Percentiles rank a stretch among this genome's conserved stretches.
Evolutionary conservation across 2,329 filamentous ascomycete species (phyloP).

Genomic region (Botrytis paeoniae): DNA sequence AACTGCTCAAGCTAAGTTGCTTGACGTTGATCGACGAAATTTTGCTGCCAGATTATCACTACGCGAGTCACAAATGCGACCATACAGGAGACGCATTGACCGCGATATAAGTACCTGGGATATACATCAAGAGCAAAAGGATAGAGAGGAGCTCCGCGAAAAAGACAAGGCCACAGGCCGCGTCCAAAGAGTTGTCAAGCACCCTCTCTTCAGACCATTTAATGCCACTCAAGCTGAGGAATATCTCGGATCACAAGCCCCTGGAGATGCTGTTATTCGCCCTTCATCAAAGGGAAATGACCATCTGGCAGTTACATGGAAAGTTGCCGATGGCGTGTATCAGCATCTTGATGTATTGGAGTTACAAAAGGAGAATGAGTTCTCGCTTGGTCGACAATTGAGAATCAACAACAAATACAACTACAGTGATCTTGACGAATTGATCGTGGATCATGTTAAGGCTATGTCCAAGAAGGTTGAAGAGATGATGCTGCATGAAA

Average conservation of each 20-base stretch:
- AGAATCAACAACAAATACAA: constrained; percentile 85
- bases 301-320: constrained; percentile 96
- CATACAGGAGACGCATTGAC: constrained; percentile 67
- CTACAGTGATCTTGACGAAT: constrained; percentile 93
- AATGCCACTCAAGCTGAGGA: constrained; percentile 91
- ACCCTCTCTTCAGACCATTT: constrained; percentile 92
- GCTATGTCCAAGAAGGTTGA: constrained; percentile 97
- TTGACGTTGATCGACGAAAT: constrained; percentile 82
- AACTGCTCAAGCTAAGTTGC: constrained; percentile 81
- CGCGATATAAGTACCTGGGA: constrained; percentile 84
- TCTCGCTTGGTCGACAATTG: constrained; percentile 82
- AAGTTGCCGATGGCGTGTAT: constrained; percentile 92
- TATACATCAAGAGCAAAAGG: constrained; percentile 71
- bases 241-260: constrained; percentile 79
- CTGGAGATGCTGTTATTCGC: constrained; percentile 90
- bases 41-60: constrained; percentile 82
- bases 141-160: constrained; percentile 78
- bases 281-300: constrained; percentile 94
- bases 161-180: constrained; percentile 84
- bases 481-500: constrained; percentile 91
- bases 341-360: constrained; percentile 98
- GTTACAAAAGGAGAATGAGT: constrained; percentile 95
- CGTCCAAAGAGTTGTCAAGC: constrained; percentile 92
- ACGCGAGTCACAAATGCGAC: constrained; percentile 75
- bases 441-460: constrained; percentile 96